Evolutionary conservation across 768 basidiomycete genomes (phyloP).

Genomic region (Panaeolus papilionaceus): DNA sequence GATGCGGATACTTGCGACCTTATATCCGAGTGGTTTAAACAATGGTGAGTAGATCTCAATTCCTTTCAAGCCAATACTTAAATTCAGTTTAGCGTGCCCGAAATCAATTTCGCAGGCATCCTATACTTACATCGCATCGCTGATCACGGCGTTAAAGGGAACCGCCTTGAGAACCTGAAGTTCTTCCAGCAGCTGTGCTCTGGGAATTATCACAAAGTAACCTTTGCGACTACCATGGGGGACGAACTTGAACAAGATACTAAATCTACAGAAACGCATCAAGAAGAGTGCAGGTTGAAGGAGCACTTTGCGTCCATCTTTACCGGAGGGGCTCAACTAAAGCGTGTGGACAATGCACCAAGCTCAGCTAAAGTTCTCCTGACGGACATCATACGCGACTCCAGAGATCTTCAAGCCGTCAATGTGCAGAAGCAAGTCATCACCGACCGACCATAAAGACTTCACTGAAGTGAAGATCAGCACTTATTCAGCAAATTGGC

Average conservation of each 20-base stretch:
- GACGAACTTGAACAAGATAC: constrained; percentile 17
- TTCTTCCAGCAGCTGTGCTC: constrained; percentile 19
- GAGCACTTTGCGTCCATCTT: constrained; percentile 21
- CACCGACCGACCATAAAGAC: too few relatives aligned
- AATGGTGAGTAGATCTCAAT: background rate
- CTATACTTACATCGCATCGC: constrained; percentile 25
- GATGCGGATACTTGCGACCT: constrained; percentile 24
- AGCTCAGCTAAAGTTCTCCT: constrained; percentile 12
- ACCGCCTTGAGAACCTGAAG: constrained; percentile 10
- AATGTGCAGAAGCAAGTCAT: constrained; percentile 12
- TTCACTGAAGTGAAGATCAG: too few relatives aligned
- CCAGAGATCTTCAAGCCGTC: too few relatives aligned
- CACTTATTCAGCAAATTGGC: too few relatives aligned
- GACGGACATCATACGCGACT: too few relatives aligned
- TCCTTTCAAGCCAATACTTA: background rate
- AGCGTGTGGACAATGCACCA: constrained; percentile 8
- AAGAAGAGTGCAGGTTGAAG: background rate
- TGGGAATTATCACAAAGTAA: constrained; percentile 16
- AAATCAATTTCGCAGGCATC: constrained; percentile 15
- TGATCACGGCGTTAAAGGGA: constrained; percentile 18
- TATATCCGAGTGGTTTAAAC: constrained; percentile 24
- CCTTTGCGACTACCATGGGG: constrained; percentile 27
- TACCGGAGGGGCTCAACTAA: constrained; percentile 15
- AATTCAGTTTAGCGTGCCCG: background rate
- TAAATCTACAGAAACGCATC: too few relatives aligned